Evolutionary conservation across 2,329 filamentous ascomycete genomes (phyloP), one percentile per base, ranked within the genome.

Genomic region (Sclerotinia trifoliorum): DNA sequence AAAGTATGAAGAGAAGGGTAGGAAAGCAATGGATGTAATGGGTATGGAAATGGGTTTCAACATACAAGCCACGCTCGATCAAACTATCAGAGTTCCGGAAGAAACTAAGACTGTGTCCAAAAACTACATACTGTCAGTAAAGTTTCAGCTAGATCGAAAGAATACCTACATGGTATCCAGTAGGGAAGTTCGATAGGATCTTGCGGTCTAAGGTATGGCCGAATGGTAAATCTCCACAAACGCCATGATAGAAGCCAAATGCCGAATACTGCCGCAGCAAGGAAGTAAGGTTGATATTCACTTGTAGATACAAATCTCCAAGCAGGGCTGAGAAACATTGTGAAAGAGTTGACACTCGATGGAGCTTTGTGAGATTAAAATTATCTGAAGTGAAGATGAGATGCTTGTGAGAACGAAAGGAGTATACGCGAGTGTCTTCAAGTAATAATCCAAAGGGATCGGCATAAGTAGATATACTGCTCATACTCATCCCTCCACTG

Each of bases 131-230:
- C 26, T 6, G 21, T 58, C 26, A 66, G 26, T 48, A 35, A 32
- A 55, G 5, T 5, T 24, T n/a, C 7, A 13, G n/a, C 10, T 26
- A 39, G 5, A 7, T 1, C 17, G 3, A 5, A 29, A n/a, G 24
- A 42, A 42, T 3, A 24, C 66, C 39, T 65, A 68, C 66, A 24
- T 65, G 66, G 66, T 11, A 68, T 64, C 58, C 58, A 68, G n/a
- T 68, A 68, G 19, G 66, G 66, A 21, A 68, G 51, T 29, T 64
- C 66, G 26, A 48, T 49, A 3, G 66, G 66, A 5, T 48, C 32
- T n/a, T 68, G 57, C 17, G 66, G 66, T n/a, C 52, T 54, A 13
- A 68, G 26, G 29, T 35, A 56, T n/a, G 66, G 66, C 11, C 26
- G 32, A 11, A 68, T 44, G 6, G 49, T 68, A 21, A 68, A 68